phyloP scores from a whole-genome alignment of 2,329 filamentous ascomycete genomes.

The Fusarium paranaense region DNA sequence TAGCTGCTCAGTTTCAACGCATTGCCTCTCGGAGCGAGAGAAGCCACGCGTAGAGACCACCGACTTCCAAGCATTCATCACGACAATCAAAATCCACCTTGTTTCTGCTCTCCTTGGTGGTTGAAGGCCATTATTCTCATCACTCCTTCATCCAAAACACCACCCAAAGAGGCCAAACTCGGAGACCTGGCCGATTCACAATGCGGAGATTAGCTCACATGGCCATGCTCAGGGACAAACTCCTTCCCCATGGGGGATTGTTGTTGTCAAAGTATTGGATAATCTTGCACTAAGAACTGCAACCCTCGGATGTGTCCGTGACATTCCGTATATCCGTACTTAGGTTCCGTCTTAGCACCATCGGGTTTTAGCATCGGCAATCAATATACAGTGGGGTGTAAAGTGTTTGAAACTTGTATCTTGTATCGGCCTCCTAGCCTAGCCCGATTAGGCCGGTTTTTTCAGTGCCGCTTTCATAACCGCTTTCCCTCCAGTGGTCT shows the following conservation, averaged over 20 bases:
- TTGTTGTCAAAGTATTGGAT: neutral
- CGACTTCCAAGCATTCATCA: neutral
- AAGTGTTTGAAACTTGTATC: no score
- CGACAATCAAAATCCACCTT: neutral
- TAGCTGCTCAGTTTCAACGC: neutral
- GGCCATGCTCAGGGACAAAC: neutral
- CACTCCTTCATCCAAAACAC: neutral
- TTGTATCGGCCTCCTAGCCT: no score
- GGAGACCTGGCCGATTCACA: neutral
- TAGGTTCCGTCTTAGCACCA: neutral
- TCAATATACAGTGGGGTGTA: neutral
- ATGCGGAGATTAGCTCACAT: neutral
- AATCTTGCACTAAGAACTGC: neutral
- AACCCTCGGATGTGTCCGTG: neutral
- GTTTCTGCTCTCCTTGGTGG: neutral
- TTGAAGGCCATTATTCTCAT: neutral
- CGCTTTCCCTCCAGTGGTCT: no score
- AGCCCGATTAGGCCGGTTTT: no score
- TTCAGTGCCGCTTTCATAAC: no score
- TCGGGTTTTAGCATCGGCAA: neutral
- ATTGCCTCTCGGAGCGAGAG: neutral
- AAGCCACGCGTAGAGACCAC: neutral
- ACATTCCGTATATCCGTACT: neutral
- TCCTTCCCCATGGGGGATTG: neutral
- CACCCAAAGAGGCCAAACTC: neutral